These are phyloP conservation scores for Zea luxurians DNA, from an alignment of 176 grass and related monocot species.

Conservation along the genomic window DNA sequence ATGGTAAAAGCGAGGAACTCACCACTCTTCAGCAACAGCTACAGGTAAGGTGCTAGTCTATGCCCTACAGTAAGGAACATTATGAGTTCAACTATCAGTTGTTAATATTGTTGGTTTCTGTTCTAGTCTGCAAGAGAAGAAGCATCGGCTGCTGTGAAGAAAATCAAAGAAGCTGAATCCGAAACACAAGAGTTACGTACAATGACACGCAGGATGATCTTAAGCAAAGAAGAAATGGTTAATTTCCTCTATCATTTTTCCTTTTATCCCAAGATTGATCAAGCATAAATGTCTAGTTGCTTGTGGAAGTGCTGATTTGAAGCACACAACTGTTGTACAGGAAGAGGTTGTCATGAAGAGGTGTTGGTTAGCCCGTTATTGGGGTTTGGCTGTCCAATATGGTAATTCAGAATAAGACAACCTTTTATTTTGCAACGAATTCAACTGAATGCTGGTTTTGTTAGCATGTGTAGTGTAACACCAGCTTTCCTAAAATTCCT, in stretches of 20 bases:
- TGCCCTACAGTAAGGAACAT: conserved; percentile 10
- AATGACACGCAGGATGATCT: conserved; percentile 85
- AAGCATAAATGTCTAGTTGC: conserved; percentile 11
- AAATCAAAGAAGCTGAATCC: conserved; percentile 71
- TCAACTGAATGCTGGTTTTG: background rate
- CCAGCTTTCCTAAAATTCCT: background rate
- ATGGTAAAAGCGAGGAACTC: conserved; percentile 74
- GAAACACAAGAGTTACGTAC: conserved; percentile 69
- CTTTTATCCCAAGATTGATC: conserved; percentile 26
- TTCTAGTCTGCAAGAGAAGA: conserved; percentile 71
- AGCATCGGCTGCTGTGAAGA: conserved; percentile 39
- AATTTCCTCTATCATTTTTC: background rate
- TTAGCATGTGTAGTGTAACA: background rate
- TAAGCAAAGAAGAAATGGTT: conserved; percentile 93
- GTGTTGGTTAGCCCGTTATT: conserved; percentile 96
- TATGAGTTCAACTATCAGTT: conserved; percentile 20
- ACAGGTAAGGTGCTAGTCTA: conserved; percentile 53
- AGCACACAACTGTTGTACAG: conserved; percentile 40
- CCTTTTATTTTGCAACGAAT: background rate
- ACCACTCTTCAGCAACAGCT: conserved; percentile 66
- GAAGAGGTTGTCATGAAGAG: conserved; percentile 93
- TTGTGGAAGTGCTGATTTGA: conserved; percentile 26
- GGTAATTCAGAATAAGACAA: conserved; percentile 43
- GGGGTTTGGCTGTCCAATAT: conserved; percentile 83
- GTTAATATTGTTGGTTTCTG: conserved; percentile 31